Evolutionary conservation across 331 rosid species (phyloP).

Genomic region (Malus hybrid): DNA sequence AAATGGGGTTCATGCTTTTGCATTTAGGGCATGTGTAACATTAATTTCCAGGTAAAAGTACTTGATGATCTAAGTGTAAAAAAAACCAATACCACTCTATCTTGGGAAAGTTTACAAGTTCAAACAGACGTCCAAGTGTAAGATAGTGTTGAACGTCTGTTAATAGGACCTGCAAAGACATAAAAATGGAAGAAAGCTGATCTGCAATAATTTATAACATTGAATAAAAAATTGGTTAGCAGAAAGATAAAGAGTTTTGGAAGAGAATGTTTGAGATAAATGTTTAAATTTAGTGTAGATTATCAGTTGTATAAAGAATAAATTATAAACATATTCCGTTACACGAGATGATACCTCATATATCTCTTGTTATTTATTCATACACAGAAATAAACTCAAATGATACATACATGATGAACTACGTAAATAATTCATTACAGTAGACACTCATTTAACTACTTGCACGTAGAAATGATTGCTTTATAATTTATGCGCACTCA

Average conservation of each 20-base stretch:
- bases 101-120: slow-evolving; percentile 4
- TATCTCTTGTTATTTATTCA: too few species aligned
- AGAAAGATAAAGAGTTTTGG: background rate
- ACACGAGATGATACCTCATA: too few species aligned
- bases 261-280: background rate
- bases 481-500: too few species aligned
- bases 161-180: slow-evolving; percentile 4
- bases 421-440: too few species aligned
- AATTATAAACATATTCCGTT: too few species aligned
- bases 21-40: background rate
- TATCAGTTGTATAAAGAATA: too few species aligned
- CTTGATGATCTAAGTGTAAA: background rate
- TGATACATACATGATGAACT: too few species aligned
- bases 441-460: too few species aligned
- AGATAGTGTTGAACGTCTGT: slow-evolving; percentile 11
- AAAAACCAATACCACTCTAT: background rate
- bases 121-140: slow-evolving; percentile 4
- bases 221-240: background rate
- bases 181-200: background rate
- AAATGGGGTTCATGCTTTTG: background rate
- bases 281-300: too few species aligned
- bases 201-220: background rate
- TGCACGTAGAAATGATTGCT: too few species aligned
- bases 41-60: background rate
- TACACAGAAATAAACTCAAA: too few species aligned